phyloP scores from a whole-genome alignment of 2,329 filamentous ascomycete genomes.

The Penicillium occitanis region DNA sequence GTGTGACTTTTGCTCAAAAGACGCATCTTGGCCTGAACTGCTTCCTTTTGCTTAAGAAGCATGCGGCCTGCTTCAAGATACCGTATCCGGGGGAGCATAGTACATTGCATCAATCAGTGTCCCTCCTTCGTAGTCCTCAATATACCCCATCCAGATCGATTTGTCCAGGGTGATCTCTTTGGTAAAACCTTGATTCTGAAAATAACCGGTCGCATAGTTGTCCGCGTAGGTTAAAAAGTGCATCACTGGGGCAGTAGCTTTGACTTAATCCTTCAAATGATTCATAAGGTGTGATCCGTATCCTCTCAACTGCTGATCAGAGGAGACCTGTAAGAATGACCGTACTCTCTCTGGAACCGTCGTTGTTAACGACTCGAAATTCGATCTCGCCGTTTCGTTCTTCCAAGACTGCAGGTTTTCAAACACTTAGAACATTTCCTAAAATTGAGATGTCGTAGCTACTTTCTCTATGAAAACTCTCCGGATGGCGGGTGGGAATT shows the following conservation, averaged over 20 bases:
- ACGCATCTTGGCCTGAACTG: slow-evolving; percentile 89
- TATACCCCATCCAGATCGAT: slow-evolving; percentile 97
- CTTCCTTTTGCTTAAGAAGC: slow-evolving; percentile 96
- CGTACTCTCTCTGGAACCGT: slow-evolving; percentile 78
- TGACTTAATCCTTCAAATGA: slow-evolving; percentile 96
- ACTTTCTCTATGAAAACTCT: not conserved
- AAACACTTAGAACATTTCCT: not conserved
- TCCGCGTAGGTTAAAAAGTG: slow-evolving; percentile 98
- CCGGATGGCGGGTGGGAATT: not conserved
- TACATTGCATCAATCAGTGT: slow-evolving; percentile 99
- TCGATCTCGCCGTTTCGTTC: slow-evolving; percentile 94
- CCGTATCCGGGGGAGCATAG: slow-evolving; percentile 90
- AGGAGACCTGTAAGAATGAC: slow-evolving; percentile 92
- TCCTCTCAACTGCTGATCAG: slow-evolving; percentile 97
- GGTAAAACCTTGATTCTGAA: slow-evolving; percentile 98
- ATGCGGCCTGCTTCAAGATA: slow-evolving; percentile 92
- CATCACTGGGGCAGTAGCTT: slow-evolving; percentile 94
- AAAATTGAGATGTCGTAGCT: not conserved
- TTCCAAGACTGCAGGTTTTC: slow-evolving; percentile 80
- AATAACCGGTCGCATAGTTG: slow-evolving; percentile 98
- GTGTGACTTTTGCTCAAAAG: slow-evolving; percentile 86
- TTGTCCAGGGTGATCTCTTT: slow-evolving; percentile 94
- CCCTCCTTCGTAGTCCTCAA: slow-evolving; percentile 98
- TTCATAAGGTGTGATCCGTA: slow-evolving; percentile 98
- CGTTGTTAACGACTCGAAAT: slow-evolving; percentile 97